Percentiles rank a stretch among this genome's conserved stretches.
Conservation (phyloP, 768 basidiomycete species). For the Collybiopsis confluens region DNA sequence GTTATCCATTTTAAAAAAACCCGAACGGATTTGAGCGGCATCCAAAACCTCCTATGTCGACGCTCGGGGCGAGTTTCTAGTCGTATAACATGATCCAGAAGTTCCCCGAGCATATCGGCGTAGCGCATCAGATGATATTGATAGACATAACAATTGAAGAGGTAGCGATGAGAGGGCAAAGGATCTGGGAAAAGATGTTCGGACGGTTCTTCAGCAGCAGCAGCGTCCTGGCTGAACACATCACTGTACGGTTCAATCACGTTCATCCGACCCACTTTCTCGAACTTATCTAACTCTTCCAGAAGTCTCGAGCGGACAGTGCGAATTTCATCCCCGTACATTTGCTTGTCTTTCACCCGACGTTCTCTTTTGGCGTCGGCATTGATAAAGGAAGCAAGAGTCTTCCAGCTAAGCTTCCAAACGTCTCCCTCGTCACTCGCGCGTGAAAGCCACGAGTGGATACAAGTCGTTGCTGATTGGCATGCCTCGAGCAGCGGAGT, state of each 20-base stretch:
- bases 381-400: neutral
- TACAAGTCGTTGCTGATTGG: conserved; percentile 31
- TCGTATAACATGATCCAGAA: conserved; percentile 15
- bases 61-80: conserved; percentile 2
- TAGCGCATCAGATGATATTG: conserved; percentile 51
- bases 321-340: conserved; percentile 19
- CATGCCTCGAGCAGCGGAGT: conserved; percentile 46
- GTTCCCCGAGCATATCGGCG: conserved; percentile 24
- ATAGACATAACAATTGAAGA: conserved; percentile 74
- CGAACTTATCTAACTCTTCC: conserved; percentile 40
- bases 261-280: conserved; percentile 13
- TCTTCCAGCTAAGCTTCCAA: neutral
- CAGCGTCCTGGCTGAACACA: conserved; percentile 37
- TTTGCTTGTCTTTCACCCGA: neutral
- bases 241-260: conserved; percentile 50
- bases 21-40: neutral
- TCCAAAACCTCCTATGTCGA: conserved; percentile 2
- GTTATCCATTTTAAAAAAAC: neutral
- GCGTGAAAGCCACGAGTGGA: conserved; percentile 48
- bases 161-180: conserved; percentile 58
- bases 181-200: conserved; percentile 23
- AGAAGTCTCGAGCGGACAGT: conserved; percentile 32
- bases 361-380: neutral
- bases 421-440: conserved; percentile 29
- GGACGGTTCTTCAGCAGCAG: conserved; percentile 17